Evolutionary conservation across 2,329 filamentous ascomycete species (phyloP), one percentile per base, ranked within the genome.

Genomic region (Colletotrichum spaethianum): DNA sequence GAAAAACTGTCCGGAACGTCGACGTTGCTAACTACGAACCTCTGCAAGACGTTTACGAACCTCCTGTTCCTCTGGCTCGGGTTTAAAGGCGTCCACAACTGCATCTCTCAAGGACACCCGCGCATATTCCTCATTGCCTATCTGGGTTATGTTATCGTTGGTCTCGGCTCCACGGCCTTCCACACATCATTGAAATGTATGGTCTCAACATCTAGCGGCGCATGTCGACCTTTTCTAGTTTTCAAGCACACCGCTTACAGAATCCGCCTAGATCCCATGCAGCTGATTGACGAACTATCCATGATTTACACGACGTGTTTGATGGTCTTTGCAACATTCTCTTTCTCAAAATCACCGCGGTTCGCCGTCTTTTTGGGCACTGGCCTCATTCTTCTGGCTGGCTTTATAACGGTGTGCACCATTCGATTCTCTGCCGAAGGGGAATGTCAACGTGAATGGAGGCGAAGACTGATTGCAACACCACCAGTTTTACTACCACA

Each of bases 31-130:
- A 67, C 11, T 28, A 18, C n/a, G 53, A 20, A 48, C 62, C 36
- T 50, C 77, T 83, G 18, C 72, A 83, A 93, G 82, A 93, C 94
- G 4, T 77, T 95, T 40, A 98, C 94, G 42, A 98, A 98, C 80
- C 80, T 93, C 3, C 84, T 96, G 31, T 98, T 98, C 81, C 86
- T 97, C 76, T 93, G 88, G 80, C 88, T 97, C 26, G 94, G 94
- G 9, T 83, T 90, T 75, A 93, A 92, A 78, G 95, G 95, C 31
- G 90, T 96, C 73, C 83, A 86, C 66, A 94, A 91, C 80, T 97
- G 94, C 80, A 79, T 92, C 48, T 87, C 86, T 74, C 87, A 97
- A 81, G 86, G 87, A 20, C 94, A 98, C 81, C 93, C 94, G 67
- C 84, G 82, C 18, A 92, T 97, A 71, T 97, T 97, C 82, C 79